phyloP scores from a whole-genome alignment of 2,329 filamentous ascomycete genomes.

The Periconia digitata region DNA sequence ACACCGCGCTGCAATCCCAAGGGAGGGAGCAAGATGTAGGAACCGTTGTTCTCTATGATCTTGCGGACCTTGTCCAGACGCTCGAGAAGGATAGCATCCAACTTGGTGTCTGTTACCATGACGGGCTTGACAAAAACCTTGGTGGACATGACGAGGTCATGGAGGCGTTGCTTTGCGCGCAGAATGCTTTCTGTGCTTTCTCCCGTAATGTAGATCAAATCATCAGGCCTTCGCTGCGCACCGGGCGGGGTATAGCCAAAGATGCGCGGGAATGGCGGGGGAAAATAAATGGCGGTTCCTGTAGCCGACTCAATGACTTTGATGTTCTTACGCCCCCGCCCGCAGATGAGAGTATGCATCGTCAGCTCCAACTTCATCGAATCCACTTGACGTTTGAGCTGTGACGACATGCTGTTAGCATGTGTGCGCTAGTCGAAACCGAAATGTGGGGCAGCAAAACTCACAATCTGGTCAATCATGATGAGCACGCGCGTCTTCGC shows the following conservation, averaged over 20 bases:
- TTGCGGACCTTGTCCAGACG: constrained; percentile 95
- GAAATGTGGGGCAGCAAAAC: constrained; percentile 33
- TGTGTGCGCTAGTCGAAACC: constrained; percentile 20
- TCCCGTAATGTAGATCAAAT: constrained; percentile 94
- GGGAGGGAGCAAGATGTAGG: constrained; percentile 88
- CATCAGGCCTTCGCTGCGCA: constrained; percentile 77
- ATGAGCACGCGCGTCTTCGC: constrained; percentile 95
- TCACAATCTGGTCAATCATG: constrained; percentile 92
- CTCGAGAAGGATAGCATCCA: constrained; percentile 88
- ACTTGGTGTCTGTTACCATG: constrained; percentile 84
- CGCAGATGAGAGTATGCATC: constrained; percentile 88
- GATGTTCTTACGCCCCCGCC: constrained; percentile 93
- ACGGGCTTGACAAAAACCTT: constrained; percentile 86
- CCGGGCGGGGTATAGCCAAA: constrained; percentile 87
- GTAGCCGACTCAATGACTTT: constrained; percentile 96
- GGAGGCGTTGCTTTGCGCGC: constrained; percentile 86
- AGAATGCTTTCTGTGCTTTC: constrained; percentile 82
- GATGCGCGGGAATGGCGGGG: constrained; percentile 86
- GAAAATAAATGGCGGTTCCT: constrained; percentile 97
- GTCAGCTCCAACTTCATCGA: constrained; percentile 80
- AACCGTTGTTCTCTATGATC: constrained; percentile 95
- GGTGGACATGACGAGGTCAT: constrained; percentile 77
- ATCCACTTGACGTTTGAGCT: constrained; percentile 76
- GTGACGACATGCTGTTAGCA: constrained; percentile 38
- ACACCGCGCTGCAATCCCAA: constrained; percentile 82